These are phyloP conservation scores for Aspergillus carlsbadensis DNA, from an alignment of 495 filamentous ascomycete genomes.

Conservation along the genomic window DNA sequence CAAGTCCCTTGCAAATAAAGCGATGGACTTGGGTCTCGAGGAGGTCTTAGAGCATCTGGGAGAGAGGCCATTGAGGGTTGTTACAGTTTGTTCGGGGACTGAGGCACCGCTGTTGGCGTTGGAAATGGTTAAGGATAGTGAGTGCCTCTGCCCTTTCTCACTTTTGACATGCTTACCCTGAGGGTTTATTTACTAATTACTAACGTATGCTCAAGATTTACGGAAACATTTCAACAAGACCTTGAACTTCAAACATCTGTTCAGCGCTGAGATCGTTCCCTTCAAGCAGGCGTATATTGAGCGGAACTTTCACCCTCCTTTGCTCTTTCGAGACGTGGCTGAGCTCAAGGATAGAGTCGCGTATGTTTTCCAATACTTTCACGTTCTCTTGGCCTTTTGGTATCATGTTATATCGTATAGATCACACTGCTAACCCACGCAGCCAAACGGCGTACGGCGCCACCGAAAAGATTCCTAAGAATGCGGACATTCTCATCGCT, in stretches of 20 bases:
- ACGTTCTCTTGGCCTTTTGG: slow-evolving; percentile 21
- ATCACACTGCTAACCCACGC: neutral
- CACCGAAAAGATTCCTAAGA: slow-evolving; percentile 52
- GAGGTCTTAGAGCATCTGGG: slow-evolving; percentile 37
- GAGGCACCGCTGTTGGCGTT: slow-evolving; percentile 75
- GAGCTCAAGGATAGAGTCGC: slow-evolving; percentile 56
- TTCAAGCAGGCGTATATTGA: slow-evolving; percentile 82
- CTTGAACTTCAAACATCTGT: slow-evolving; percentile 61
- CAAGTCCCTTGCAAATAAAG: slow-evolving; percentile 40
- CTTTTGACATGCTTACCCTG: too few species aligned
- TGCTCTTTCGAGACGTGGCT: slow-evolving; percentile 69
- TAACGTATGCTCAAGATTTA: slow-evolving; percentile 28
- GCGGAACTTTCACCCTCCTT: slow-evolving; percentile 62
- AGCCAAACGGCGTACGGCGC: slow-evolving; percentile 74
- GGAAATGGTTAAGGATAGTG: slow-evolving; percentile 47
- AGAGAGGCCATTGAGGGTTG: slow-evolving; percentile 55
- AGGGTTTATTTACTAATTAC: neutral
- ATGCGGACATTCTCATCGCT: slow-evolving; percentile 68
- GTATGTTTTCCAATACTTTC: slow-evolving; percentile 45
- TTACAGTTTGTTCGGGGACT: slow-evolving; percentile 81
- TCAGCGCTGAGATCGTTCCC: slow-evolving; percentile 76
- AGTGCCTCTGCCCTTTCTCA: slow-evolving; percentile 24
- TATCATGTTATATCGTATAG: neutral
- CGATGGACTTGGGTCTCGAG: slow-evolving; percentile 34
- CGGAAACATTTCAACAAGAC: slow-evolving; percentile 17